Evolutionary conservation across 2,329 filamentous ascomycete genomes (phyloP).

Genomic region (Exserohilum rostratum): DNA sequence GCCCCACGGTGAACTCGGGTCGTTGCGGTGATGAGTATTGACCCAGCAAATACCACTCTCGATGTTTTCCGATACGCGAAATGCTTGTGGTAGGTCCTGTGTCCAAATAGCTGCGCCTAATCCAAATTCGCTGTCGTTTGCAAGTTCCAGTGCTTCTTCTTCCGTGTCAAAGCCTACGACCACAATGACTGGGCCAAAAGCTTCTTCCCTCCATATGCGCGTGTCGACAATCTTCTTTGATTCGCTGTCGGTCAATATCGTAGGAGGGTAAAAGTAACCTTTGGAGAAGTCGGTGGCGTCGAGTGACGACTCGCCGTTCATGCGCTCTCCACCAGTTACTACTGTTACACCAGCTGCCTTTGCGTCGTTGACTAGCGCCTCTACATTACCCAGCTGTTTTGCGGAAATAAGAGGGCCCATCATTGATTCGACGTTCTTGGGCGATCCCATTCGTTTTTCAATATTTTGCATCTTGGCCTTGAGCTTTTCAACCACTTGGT

Average conservation of each 20-base stretch:
- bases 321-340: slow-evolving; percentile 57
- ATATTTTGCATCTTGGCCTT: slow-evolving; percentile 58
- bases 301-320: slow-evolving; percentile 56
- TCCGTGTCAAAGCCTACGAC: slow-evolving; percentile 56
- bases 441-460: slow-evolving; percentile 61
- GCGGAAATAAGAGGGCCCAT: slow-evolving; percentile 70
- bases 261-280: slow-evolving; percentile 58
- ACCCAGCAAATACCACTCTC: slow-evolving; percentile 57
- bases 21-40: slow-evolving; percentile 70
- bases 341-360: slow-evolving; percentile 48
- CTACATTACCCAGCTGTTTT: slow-evolving; percentile 52
- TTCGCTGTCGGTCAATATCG: slow-evolving; percentile 45
- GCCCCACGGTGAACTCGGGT: slow-evolving; percentile 74
- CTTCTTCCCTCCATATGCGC: slow-evolving; percentile 54
- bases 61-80: slow-evolving; percentile 54
- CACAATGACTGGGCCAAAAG: slow-evolving; percentile 60
- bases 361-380: slow-evolving; percentile 45
- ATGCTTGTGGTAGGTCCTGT: slow-evolving; percentile 56
- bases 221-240: slow-evolving; percentile 44
- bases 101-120: slow-evolving; percentile 60
- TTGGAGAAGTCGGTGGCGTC: slow-evolving; percentile 60
- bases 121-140: slow-evolving; percentile 59
- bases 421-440: slow-evolving; percentile 61
- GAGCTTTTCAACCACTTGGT: slow-evolving; percentile 48
- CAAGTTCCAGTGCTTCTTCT: slow-evolving; percentile 54